Conservation (phyloP, 164 flowering plant genomes). For the Echeveria elegans region DNA sequence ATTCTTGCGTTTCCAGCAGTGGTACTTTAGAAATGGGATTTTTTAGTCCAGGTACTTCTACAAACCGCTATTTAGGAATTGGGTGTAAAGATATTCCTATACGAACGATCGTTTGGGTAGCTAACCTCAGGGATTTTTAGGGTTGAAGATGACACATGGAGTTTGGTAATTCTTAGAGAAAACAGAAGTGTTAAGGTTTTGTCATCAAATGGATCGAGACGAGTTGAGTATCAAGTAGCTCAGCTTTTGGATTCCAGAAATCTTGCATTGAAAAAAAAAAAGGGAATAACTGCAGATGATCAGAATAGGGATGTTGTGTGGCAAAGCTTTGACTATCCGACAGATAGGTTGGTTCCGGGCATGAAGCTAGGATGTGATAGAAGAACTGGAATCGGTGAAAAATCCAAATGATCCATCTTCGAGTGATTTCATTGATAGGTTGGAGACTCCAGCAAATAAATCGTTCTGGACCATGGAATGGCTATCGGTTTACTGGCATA, state of each 20-base stretch:
- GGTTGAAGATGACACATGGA: neutral
- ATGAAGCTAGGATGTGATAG: conserved; percentile 27
- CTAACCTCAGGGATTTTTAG: conserved; percentile 31
- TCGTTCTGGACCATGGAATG: conserved; percentile 25
- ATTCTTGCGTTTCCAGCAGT: conserved; percentile 22
- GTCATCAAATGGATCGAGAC: neutral
- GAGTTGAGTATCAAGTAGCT: neutral
- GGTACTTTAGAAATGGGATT: conserved; percentile 31
- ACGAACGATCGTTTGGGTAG: conserved; percentile 39
- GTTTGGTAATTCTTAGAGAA: neutral
- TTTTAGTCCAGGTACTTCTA: conserved; percentile 30
- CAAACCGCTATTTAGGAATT: conserved; percentile 31
- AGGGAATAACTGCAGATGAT: no score
- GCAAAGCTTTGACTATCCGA: conserved; percentile 54
- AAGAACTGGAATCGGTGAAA: conserved; percentile 14
- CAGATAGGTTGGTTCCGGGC: conserved; percentile 19
- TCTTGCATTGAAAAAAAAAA: conserved; percentile 34
- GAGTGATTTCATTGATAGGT: conserved; percentile 15
- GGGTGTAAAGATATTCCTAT: conserved; percentile 29
- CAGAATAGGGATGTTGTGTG: conserved; percentile 22
- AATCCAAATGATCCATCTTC: conserved; percentile 25
- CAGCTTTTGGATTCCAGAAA: conserved; percentile 39
- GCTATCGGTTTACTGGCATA: conserved; percentile 12
- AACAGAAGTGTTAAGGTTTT: neutral
- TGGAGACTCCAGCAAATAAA: conserved; percentile 7